Base-by-base conservation (phyloP, 129 eudicot species). In the Silybum marianum region DNA sequence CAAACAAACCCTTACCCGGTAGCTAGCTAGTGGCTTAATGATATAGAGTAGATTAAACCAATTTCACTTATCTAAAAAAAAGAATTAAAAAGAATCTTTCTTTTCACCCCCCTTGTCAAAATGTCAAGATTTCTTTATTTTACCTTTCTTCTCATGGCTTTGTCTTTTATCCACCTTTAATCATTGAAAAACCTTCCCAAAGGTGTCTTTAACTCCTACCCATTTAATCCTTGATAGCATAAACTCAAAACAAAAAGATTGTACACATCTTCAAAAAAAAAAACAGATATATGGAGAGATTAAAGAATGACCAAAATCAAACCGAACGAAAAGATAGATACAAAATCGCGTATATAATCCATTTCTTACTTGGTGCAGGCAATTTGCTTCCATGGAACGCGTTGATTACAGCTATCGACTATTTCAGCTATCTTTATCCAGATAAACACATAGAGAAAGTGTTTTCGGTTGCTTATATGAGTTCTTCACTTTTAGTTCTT, bases 381-480 rank as follows among this genome's bases (percentile, higher is more conserved):
- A 93, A 89, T 78, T 90, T 93, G 80, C 92, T 93, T 63, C 97
- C 94, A 10, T 93, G 98, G 98, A 93, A 93, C 67, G 90, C 97
- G 14, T 79, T 91, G 9, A 93, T 93, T 87, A 91, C 98, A 2
- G 98, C 92, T 1, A 81, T 91, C 24, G 98, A 91, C 67, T 91
- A 93, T 74, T 93, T 93, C 44, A 79, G 89, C 19, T 79, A 86
- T 75, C 88, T 91, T 46, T 93, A 89, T 75, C 97, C 97, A 0
- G 19, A 38, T 3, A 83, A 78, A 75, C 92, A 93, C 25, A 82
- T 91, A 0, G 98, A 88, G 69, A 91, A 87, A 80, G 96, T 91
- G 48, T 93, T 93, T 85, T 86, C 98, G 14, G 92, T 93, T 2
- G 92, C 90, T 9, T 93, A 93, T 73, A 91, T 93, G 98, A 75